phyloP scores from a whole-genome alignment of 306 rosid species.

The Gillenia trifoliata region DNA sequence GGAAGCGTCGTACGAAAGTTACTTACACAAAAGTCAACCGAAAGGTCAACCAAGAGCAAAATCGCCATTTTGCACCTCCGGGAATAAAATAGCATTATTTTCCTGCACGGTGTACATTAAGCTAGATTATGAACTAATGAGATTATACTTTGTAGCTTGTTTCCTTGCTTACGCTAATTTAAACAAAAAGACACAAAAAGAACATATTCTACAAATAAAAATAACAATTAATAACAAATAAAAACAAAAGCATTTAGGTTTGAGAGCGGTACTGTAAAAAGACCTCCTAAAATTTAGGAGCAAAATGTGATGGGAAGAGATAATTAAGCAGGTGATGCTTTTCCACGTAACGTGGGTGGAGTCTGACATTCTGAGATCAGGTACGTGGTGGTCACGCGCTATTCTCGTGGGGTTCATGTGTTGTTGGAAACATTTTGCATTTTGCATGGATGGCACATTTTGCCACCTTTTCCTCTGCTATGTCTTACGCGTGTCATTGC shows the following conservation, averaged over 20 bases:
- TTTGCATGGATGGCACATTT: slow-evolving; percentile 8
- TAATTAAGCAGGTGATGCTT: not conserved
- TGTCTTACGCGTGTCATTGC: not conserved
- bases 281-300: not conserved
- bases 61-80: no score
- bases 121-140: not conserved
- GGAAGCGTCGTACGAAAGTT: no score
- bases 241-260: not conserved
- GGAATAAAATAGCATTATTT: no score
- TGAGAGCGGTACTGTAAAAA: slow-evolving; percentile 4
- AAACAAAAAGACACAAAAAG: no score
- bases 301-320: not conserved
- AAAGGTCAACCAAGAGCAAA: no score
- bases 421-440: not conserved
- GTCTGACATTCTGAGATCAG: not conserved
- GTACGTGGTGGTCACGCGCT: not conserved
- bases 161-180: no score
- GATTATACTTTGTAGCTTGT: not conserved
- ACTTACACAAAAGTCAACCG: no score
- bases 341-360: slow-evolving; percentile 4
- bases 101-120: no score
- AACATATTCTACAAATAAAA: no score
- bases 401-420: not conserved
- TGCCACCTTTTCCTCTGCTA: not conserved
- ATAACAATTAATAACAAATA: not conserved